Evolutionary conservation across 2,329 filamentous ascomycete species (phyloP).

Genomic region (Diaporthe australafricana): DNA sequence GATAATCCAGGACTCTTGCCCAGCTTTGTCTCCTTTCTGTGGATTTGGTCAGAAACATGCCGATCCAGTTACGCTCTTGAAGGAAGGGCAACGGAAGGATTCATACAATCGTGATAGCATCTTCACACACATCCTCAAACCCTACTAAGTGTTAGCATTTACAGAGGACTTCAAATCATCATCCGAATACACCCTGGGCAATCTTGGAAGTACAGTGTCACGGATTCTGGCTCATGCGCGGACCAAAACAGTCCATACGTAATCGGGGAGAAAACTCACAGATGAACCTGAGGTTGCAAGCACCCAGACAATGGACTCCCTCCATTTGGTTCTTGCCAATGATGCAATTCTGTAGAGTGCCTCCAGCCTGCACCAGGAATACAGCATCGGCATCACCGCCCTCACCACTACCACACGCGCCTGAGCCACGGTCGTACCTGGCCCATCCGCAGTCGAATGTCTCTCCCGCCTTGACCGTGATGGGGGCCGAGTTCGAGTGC

Average conservation of each 20-base stretch:
- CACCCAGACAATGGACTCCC: slow-evolving; percentile 58
- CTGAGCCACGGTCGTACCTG: slow-evolving; percentile 52
- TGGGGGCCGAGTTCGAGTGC: background rate
- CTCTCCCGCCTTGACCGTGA: slow-evolving; percentile 42
- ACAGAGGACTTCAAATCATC: no score
- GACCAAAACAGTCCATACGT: no score
- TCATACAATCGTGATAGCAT: slow-evolving; percentile 10
- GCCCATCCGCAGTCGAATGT: slow-evolving; percentile 50
- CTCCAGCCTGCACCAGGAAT: slow-evolving; percentile 54
- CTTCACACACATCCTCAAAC: slow-evolving; percentile 19
- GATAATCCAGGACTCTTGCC: background rate
- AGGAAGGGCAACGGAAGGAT: background rate
- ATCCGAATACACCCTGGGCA: no score
- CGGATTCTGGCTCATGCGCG: no score
- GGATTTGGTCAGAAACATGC: background rate
- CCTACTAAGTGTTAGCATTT: background rate
- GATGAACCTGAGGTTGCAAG: slow-evolving; percentile 57
- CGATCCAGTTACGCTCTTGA: background rate
- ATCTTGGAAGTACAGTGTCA: background rate
- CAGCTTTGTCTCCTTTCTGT: slow-evolving; percentile 5
- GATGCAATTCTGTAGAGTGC: slow-evolving; percentile 58
- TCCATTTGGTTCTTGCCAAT: slow-evolving; percentile 58
- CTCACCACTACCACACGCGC: slow-evolving; percentile 53
- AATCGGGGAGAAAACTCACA: background rate
- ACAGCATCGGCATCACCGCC: slow-evolving; percentile 56